These are phyloP conservation scores for Ustilago trichophora DNA, from an alignment of 1,284 basidiomycete species.

Conservation along the genomic window DNA sequence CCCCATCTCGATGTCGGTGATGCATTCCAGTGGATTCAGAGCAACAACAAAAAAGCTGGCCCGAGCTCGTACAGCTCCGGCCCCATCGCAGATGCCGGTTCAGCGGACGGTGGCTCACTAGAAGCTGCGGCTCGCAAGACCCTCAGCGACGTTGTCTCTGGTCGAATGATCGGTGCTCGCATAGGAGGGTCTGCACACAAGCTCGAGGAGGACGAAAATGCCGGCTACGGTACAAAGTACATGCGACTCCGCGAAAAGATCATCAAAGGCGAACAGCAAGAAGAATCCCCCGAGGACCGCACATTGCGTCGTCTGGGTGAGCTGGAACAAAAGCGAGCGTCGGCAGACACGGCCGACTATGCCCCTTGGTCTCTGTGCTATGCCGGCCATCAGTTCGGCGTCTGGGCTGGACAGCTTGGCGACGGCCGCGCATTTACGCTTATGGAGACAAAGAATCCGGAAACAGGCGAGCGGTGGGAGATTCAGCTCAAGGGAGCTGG, in stretches of 20 bases:
- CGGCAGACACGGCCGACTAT: conserved; percentile 25
- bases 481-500: conserved; percentile 94
- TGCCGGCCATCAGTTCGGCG: conserved; percentile 78
- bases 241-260: conserved; percentile 32
- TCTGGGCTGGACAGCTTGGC: conserved; percentile 94
- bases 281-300: conserved; percentile 21
- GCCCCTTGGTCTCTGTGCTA: conserved; percentile 62
- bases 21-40: conserved; percentile 74
- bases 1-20: conserved; percentile 89
- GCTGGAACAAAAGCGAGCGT: conserved; percentile 28
- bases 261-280: conserved; percentile 32
- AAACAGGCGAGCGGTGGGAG: conserved; percentile 69
- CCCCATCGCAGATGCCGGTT: conserved; percentile 40
- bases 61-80: conserved; percentile 59
- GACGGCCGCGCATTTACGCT: conserved; percentile 93
- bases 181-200: conserved; percentile 4
- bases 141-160: conserved; percentile 49
- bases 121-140: conserved; percentile 35
- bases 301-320: conserved; percentile 29
- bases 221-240: conserved; percentile 49
- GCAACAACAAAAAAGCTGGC: conserved; percentile 66
- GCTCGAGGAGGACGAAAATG: conserved; percentile 20
- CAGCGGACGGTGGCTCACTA: conserved; percentile 2
- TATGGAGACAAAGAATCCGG: conserved; percentile 74
- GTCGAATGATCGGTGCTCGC: conserved; percentile 45